These are phyloP conservation scores for Lachancea quebecensis DNA, from an alignment of 805 yeast species.

Conservation along the genomic window DNA sequence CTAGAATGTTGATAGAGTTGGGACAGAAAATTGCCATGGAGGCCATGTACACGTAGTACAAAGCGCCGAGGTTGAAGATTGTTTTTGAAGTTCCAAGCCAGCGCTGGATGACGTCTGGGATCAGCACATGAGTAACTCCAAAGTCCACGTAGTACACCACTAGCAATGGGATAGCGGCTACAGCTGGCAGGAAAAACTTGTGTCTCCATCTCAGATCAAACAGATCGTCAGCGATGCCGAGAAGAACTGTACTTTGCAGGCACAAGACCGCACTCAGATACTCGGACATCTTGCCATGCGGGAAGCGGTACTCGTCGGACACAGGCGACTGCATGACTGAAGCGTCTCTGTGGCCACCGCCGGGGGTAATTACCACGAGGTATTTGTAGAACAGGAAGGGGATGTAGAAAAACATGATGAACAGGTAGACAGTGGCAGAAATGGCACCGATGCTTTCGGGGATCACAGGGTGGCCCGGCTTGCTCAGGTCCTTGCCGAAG, in stretches of 20 bases:
- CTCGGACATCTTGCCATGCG: slow-evolving; percentile 77
- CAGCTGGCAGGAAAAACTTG: slow-evolving; percentile 90
- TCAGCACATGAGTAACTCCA: slow-evolving; percentile 79
- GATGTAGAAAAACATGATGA: slow-evolving; percentile 74
- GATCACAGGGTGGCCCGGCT: slow-evolving; percentile 60
- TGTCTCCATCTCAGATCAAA: slow-evolving; percentile 97
- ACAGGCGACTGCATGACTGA: slow-evolving; percentile 12
- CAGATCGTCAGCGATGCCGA: slow-evolving; percentile 90
- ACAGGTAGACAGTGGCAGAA: slow-evolving; percentile 71
- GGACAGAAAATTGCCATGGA: slow-evolving; percentile 91
- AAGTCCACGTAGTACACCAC: slow-evolving; percentile 91
- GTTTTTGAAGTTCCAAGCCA: slow-evolving; percentile 32
- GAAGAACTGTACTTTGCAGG: slow-evolving; percentile 70
- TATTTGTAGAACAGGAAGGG: slow-evolving; percentile 83
- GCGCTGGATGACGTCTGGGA: slow-evolving; percentile 61
- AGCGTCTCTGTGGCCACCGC: slow-evolving; percentile 46
- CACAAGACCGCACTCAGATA: slow-evolving; percentile 81
- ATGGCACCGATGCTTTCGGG: slow-evolving; percentile 95
- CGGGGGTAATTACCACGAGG: slow-evolving; percentile 50
- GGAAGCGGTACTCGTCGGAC: slow-evolving; percentile 39
- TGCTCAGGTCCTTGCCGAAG: slow-evolving; percentile 79
- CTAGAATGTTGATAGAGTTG: slow-evolving; percentile 88
- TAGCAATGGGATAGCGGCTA: slow-evolving; percentile 85
- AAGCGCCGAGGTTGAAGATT: slow-evolving; percentile 61
- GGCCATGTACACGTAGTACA: slow-evolving; percentile 87